phyloP scores from a whole-genome alignment of 768 basidiomycete genomes.

The Thelephora ganbajun region DNA sequence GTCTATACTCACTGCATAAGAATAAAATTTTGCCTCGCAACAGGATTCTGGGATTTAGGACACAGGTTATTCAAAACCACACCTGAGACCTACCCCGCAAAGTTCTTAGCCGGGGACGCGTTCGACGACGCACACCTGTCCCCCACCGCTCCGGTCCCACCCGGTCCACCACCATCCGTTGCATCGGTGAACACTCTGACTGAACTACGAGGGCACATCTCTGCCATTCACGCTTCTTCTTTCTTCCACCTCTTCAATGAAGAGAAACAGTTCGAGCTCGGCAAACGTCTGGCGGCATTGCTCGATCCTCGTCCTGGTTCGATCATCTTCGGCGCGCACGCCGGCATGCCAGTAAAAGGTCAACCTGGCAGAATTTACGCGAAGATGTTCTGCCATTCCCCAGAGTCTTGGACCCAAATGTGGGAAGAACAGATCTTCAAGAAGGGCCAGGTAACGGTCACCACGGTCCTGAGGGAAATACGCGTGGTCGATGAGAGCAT shows the following conservation, averaged over 20 bases:
- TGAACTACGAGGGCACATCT: conserved; percentile 29
- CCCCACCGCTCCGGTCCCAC: conserved; percentile 12
- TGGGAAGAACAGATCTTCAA: conserved; percentile 23
- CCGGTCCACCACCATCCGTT: conserved; percentile 13
- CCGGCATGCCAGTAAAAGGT: conserved; percentile 20
- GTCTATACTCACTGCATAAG: not conserved
- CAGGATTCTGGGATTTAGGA: conserved; percentile 49
- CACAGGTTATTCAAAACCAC: conserved; percentile 45
- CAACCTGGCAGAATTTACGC: not conserved
- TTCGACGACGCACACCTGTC: conserved; percentile 29
- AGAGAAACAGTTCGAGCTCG: conserved; percentile 26
- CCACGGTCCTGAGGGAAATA: conserved; percentile 7
- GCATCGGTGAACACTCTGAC: conserved; percentile 25
- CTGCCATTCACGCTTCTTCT: conserved; percentile 33
- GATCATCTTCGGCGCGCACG: conserved; percentile 30
- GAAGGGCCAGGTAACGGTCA: conserved; percentile 19
- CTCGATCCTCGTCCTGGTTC: conserved; percentile 31
- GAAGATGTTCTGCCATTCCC: conserved; percentile 19
- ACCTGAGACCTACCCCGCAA: conserved; percentile 34
- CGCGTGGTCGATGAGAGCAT: not conserved
- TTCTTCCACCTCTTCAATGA: conserved; percentile 38
- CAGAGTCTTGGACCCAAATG: conserved; percentile 21
- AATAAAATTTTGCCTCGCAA: not conserved
- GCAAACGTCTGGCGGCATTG: conserved; percentile 25
- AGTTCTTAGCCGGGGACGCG: conserved; percentile 41